Base-by-base conservation (phyloP, 2,329 filamentous ascomycete genomes). In the Didymella sp. region DNA sequence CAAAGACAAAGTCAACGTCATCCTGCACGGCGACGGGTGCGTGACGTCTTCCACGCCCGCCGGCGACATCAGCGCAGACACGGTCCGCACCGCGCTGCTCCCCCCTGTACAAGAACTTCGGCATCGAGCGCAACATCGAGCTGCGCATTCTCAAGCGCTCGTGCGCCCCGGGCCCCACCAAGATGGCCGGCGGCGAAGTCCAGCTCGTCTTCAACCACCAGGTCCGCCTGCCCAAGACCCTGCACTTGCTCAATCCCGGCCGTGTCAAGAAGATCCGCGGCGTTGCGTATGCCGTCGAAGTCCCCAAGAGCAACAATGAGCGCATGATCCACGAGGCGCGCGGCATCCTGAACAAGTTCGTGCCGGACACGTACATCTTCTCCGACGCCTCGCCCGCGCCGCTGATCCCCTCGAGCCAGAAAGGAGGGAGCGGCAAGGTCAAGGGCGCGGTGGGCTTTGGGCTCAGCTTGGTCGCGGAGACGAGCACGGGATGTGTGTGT, bases 191-290 rank as follows among this genome's bases (percentile, higher is more conserved):
- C 38, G 95, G 95, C 38, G 85, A 96, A 52, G 94, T 99, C n/a
- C 93, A 97, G 77, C 80, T 99, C 56, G 84, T 93, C 7, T 98
- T 98, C 73, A 92, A 91, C 19, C 93, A 94, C 75, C 95, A 99
- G 78, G 89, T 99, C 12, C 87, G 94, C 33, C 81, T 98, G 48
- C 95, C 95, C 11, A 96, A 96, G 81, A 99, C 95, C 33, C 81
- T 99, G 73, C 95, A 99, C 77, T 79, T 97, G 52, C 84, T 96
- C 67, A 90, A 86, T 61, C 87, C 93, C 0, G 95, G 95, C 7
- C 84, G 91, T 53, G 89, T 99, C 69, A 94, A 92, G 83, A 87
- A 88, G 66, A 90, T 99, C 64, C 85, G 94, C 54, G 95, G 95
- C 57, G 95, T 99, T 40, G 93, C 95, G 44, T 99, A 98, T 77